A percentile compares a stretch with the other conserved stretches of the same genome.
Evolutionary conservation across 495 filamentous ascomycete genomes (phyloP).

Genomic region (Daldinia bambusicola): DNA sequence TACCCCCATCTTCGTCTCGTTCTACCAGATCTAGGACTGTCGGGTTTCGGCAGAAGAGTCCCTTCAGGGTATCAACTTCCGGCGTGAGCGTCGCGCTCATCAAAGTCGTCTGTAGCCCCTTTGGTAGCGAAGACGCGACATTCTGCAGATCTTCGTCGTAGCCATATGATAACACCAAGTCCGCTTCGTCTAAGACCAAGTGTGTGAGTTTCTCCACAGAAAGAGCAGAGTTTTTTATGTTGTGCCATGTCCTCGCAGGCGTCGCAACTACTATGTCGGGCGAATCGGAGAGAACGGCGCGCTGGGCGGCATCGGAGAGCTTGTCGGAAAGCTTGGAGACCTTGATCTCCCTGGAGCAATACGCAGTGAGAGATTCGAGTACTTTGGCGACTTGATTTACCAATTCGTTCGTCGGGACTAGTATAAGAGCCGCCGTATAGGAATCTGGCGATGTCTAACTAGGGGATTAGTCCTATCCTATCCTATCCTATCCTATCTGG

Average conservation of each 20-base stretch:
- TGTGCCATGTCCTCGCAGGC: slow-evolving; percentile 76
- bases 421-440: slow-evolving; percentile 74
- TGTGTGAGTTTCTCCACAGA: slow-evolving; percentile 75
- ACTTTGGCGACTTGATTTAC: slow-evolving; percentile 87
- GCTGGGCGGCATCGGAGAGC: slow-evolving; percentile 84
- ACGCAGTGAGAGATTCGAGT: slow-evolving; percentile 75
- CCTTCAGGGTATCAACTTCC: slow-evolving; percentile 86
- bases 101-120: slow-evolving; percentile 87
- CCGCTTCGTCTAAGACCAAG: slow-evolving; percentile 94
- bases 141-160: slow-evolving; percentile 89
- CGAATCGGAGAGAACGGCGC: slow-evolving; percentile 83
- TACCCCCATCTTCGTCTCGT: slow-evolving; percentile 72
- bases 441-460: slow-evolving; percentile 49
- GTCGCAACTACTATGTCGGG: slow-evolving; percentile 93
- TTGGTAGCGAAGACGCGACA: slow-evolving; percentile 78
- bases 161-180: slow-evolving; percentile 92
- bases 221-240: slow-evolving; percentile 75
- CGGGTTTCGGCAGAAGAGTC: slow-evolving; percentile 85
- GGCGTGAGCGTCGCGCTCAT: slow-evolving; percentile 92
- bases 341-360: slow-evolving; percentile 84
- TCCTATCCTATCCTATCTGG: not conserved
- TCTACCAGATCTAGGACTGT: slow-evolving; percentile 78
- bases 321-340: slow-evolving; percentile 87
- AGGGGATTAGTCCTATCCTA: slow-evolving; percentile 6
- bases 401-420: slow-evolving; percentile 94